Percentiles rank a stretch among this genome's conserved stretches.
phyloP scores from a whole-genome alignment of 305 asterid genomes.

The Fraxinus albicans region DNA sequence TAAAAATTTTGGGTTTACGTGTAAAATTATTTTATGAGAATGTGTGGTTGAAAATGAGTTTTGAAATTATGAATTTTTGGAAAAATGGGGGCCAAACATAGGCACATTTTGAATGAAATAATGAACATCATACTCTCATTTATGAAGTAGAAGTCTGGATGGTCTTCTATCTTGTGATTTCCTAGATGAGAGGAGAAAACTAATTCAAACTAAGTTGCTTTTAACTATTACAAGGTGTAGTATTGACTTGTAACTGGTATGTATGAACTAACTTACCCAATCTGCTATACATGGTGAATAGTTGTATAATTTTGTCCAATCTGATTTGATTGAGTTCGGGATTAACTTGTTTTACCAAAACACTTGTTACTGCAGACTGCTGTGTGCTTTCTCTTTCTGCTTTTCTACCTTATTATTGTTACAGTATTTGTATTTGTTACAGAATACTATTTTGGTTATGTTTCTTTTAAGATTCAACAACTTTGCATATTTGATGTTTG shows the following conservation, averaged over 20 bases:
- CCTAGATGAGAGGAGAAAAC: neutral
- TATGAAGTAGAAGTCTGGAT: neutral
- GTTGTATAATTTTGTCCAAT: conserved; percentile 11
- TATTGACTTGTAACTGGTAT: neutral
- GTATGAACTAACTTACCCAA: conserved; percentile 1
- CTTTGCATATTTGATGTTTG: conserved; percentile 23
- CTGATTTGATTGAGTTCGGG: neutral
- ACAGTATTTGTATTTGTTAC: conserved; percentile 8
- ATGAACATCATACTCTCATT: neutral
- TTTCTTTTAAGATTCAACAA: conserved; percentile 16
- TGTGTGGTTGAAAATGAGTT: too few species aligned
- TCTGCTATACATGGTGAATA: conserved; percentile 2
- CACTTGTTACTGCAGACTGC: neutral
- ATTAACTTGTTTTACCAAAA: neutral
- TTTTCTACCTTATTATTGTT: neutral
- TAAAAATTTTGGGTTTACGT: too few species aligned
- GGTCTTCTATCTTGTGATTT: neutral
- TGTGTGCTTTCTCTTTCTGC: neutral
- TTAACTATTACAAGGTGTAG: neutral
- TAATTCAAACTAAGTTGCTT: neutral
- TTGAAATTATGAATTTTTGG: too few species aligned
- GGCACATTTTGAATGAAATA: neutral
- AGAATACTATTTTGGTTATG: conserved; percentile 14
- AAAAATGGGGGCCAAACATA: too few species aligned
- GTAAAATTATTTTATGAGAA: too few species aligned